A percentile compares a stretch with the other conserved stretches of the same genome.
Conservation (phyloP, 768 basidiomycete species). For the Hemileccinum impolitum region DNA sequence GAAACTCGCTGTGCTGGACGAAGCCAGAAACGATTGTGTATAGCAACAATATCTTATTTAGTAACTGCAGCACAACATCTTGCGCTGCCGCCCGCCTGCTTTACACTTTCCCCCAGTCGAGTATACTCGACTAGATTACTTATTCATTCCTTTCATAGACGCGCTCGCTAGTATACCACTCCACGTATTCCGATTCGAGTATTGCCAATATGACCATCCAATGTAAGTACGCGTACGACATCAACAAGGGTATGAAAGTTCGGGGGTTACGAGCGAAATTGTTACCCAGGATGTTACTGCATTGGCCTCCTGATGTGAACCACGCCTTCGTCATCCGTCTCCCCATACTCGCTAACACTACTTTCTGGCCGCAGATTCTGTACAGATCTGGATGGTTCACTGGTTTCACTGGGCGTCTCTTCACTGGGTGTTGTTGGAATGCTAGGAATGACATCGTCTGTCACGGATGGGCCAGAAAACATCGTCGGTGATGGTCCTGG, state of each 20-base stretch:
- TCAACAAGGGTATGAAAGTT: constrained; percentile 25
- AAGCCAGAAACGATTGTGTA: no score
- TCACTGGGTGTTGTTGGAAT: constrained; percentile 21
- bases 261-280: constrained; percentile 2
- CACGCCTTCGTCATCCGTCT: constrained; percentile 86
- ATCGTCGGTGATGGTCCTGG: constrained; percentile 10
- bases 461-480: not conserved
- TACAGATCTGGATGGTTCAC: constrained; percentile 24
- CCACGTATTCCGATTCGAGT: not conserved
- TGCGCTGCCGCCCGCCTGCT: no score
- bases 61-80: no score
- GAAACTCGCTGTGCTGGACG: no score
- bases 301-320: constrained; percentile 66
- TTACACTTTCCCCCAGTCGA: no score
- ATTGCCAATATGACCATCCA: constrained; percentile 7
- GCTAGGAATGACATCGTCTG: constrained; percentile 35
- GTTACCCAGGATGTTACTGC: constrained; percentile 13
- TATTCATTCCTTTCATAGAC: no score
- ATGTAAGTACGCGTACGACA: constrained; percentile 11
- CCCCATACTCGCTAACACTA: constrained; percentile 69
- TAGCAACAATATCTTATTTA: no score
- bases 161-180: no score
- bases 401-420: constrained; percentile 26
- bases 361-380: constrained; percentile 40
- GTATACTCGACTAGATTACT: no score